Percentiles rank a stretch among this genome's conserved stretches.
phyloP scores from a whole-genome alignment of 2,329 filamentous ascomycete genomes.

The Fusarium concolor region DNA sequence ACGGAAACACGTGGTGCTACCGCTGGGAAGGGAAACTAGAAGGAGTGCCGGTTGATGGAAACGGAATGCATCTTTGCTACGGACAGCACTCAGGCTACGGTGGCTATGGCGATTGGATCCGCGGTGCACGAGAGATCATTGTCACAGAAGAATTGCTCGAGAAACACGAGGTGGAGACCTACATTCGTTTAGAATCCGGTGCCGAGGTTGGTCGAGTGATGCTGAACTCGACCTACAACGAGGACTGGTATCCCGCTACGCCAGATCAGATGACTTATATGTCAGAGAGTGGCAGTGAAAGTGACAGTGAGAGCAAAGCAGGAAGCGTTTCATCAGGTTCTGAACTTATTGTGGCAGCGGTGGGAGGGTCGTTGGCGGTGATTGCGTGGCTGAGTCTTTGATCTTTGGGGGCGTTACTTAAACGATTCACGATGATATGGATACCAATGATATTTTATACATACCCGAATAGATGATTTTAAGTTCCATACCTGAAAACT shows the following conservation, averaged over 20 bases:
- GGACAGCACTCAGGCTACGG: slow-evolving; percentile 77
- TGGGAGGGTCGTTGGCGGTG: slow-evolving; percentile 14
- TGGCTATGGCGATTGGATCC: slow-evolving; percentile 73
- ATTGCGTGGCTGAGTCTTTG: slow-evolving; percentile 26
- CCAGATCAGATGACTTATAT: slow-evolving; percentile 52
- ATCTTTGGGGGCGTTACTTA: slow-evolving; percentile 2
- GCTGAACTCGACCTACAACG: slow-evolving; percentile 70
- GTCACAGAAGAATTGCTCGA: slow-evolving; percentile 58
- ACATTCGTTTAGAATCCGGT: slow-evolving; percentile 70
- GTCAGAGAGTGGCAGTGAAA: not conserved
- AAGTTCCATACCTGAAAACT: not conserved
- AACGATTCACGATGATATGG: slow-evolving; percentile 15
- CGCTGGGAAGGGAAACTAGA: slow-evolving; percentile 57
- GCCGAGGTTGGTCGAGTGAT: slow-evolving; percentile 62
- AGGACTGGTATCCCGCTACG: slow-evolving; percentile 63
- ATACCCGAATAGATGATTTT: not conserved
- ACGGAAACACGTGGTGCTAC: slow-evolving; percentile 70
- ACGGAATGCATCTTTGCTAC: slow-evolving; percentile 65
- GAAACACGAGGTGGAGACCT: slow-evolving; percentile 63
- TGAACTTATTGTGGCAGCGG: not conserved
- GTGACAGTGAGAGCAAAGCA: not conserved
- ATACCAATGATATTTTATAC: slow-evolving; percentile 21
- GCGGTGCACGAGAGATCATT: slow-evolving; percentile 68
- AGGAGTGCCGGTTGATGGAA: slow-evolving; percentile 53
- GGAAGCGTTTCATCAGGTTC: not conserved